A percentile compares a stretch with the other conserved stretches of the same genome.
phyloP scores from a whole-genome alignment of 1,139 yeast genomes.

The Eremothecium coryli region DNA sequence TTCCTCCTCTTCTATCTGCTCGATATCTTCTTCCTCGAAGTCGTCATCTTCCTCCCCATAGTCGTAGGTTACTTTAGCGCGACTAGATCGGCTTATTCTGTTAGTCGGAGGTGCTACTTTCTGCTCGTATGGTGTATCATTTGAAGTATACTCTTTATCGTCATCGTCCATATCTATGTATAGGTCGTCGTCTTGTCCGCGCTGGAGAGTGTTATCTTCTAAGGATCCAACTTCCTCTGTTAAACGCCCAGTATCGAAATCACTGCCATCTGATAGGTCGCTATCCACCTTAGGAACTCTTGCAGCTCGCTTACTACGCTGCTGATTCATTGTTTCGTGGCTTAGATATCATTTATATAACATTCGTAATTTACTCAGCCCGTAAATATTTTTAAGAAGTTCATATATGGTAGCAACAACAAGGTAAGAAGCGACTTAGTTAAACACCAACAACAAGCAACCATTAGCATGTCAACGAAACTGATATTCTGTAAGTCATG shows the following conservation, averaged over 20 bases:
- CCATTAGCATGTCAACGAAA: slow-evolving; percentile 12
- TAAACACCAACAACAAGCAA: no score
- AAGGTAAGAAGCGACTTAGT: no score
- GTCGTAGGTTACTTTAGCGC: slow-evolving; percentile 9
- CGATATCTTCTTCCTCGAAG: slow-evolving; percentile 17
- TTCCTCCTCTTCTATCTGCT: slow-evolving; percentile 9
- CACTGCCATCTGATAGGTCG: slow-evolving; percentile 10
- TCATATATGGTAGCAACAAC: no score
- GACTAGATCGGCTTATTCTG: slow-evolving; percentile 13
- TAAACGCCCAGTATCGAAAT: slow-evolving; percentile 5
- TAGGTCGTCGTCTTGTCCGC: slow-evolving; percentile 12
- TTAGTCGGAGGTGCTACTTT: slow-evolving; percentile 12
- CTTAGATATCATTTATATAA: no score
- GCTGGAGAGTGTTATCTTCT: slow-evolving; percentile 10
- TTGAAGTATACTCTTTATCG: slow-evolving; percentile 13
- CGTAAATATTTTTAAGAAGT: no score
- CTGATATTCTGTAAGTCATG: slow-evolving; percentile 45
- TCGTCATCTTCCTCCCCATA: slow-evolving; percentile 14
- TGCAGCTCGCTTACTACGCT: no score
- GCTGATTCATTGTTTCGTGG: no score
- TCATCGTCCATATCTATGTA: slow-evolving; percentile 12
- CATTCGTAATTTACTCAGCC: no score
- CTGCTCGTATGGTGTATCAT: slow-evolving; percentile 18
- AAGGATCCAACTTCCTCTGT: slow-evolving; percentile 7
- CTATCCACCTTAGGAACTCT: slow-evolving; percentile 12